A percentile compares a stretch with the other conserved stretches of the same genome.
Evolutionary conservation across 2,329 filamentous ascomycete genomes (phyloP).

Genomic region (Aspergillus pseudoglaucus): DNA sequence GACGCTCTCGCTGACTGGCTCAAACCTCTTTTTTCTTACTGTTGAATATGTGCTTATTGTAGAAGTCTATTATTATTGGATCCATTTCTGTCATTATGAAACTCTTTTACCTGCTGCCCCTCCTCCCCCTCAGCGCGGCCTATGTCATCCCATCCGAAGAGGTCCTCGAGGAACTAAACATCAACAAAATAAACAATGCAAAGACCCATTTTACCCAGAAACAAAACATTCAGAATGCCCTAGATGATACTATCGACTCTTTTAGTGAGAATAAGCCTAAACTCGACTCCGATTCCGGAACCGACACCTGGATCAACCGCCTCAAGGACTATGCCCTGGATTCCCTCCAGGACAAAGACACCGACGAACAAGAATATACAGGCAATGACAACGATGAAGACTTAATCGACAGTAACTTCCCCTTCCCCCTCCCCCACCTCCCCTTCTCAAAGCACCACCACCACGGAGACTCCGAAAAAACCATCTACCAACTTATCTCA

Average conservation of each 20-base stretch:
- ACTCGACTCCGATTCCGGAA: not conserved
- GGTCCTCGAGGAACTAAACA: constrained; percentile 9
- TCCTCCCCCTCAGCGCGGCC: constrained; percentile 42
- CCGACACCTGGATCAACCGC: not conserved
- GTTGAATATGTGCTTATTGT: not conserved
- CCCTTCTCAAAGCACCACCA: constrained; percentile 1
- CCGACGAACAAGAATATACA: not conserved
- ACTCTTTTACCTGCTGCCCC: constrained; percentile 24
- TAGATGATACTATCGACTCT: not conserved
- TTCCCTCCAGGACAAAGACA: not conserved
- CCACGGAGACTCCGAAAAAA: constrained; percentile 49
- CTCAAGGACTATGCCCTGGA: not conserved
- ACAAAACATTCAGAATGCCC: not conserved
- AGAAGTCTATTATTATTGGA: not conserved
- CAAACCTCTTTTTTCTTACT: not conserved
- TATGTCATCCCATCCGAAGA: constrained; percentile 47
- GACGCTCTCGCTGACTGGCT: no score
- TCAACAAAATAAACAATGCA: not conserved
- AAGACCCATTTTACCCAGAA: not conserved
- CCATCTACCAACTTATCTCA: constrained; percentile 74
- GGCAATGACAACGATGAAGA: not conserved
- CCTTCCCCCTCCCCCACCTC: not conserved
- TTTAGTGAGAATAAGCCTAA: not conserved
- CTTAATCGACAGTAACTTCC: constrained; percentile 1
- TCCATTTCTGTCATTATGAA: constrained; percentile 7